Base-by-base conservation (phyloP, 805 yeast genomes). In the Dipodascus geniculatus region DNA sequence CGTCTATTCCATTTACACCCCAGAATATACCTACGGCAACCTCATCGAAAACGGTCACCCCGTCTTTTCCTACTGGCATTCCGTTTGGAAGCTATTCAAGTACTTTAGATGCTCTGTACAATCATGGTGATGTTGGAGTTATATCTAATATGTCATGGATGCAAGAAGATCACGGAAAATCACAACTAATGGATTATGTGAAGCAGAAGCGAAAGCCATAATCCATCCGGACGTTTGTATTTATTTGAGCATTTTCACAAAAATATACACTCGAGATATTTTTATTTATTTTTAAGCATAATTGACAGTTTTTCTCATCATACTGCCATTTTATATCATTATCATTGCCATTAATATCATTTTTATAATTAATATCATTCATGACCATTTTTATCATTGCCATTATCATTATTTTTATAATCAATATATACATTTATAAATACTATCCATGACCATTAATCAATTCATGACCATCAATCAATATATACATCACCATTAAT, bases 61-160 rank as follows among this genome's bases (percentile, higher is more conserved):
- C 44, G 8, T 28, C 35, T n/a, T 38, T n/a, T 17, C 44, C 44
- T 11, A 11, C 44, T n/a, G 44, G 44, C 17, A 28, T 28, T 28
- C 33, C 6, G 11, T 28, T 28, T 28, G 20, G 20, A 3, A n/a
- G 20, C 14, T n/a, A 38, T n/a, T 6, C 44, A 17, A 38, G 20
- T 17, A 3, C 44, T 17, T 17, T 38, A n/a, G 44, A 38, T 38
- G 44, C 44, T n/a, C 20, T 38, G 11, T 38, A 38, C 44, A 38
- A 38, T 17, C 44, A 38, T 38, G 44, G 44, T 6, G 44, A 38
- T 17, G 44, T 38, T 38, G 44, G 44, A n/a, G 44, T 38, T 9
- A 38, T 38, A n/a, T 38, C 44, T n/a, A 38, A 38, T n/a, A 38
- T 38, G 44, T 38, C 44, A 38, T 38, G 44, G 44, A 14, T 38